Percentiles rank a stretch among this genome's conserved stretches.
These are phyloP conservation scores for Singerocomus inundabilis DNA, from an alignment of 1,284 basidiomycete species.

Conservation along the genomic window DNA sequence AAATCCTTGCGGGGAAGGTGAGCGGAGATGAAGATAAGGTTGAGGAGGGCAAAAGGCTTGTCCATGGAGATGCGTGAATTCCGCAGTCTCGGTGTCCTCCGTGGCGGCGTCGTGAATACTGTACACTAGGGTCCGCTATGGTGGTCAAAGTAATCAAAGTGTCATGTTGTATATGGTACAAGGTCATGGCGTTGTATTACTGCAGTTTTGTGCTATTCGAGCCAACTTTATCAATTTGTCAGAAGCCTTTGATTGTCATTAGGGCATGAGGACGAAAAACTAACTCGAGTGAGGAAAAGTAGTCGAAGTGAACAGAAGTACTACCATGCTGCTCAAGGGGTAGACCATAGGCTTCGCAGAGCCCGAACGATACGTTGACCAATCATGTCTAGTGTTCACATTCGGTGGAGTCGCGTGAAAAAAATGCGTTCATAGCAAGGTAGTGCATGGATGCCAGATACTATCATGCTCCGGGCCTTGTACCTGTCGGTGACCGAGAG, in stretches of 20 bases:
- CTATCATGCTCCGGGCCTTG: no score
- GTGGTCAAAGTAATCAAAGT: not conserved
- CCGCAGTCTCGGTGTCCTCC: not conserved
- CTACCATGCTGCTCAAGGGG: not conserved
- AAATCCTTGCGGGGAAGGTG: slow-evolving; percentile 43
- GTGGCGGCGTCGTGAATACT: not conserved
- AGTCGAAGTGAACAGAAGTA: not conserved
- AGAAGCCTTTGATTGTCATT: not conserved
- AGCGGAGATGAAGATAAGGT: slow-evolving; percentile 42
- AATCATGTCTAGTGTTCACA: no score
- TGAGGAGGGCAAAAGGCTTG: slow-evolving; percentile 38
- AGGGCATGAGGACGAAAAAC: not conserved
- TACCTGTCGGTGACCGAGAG: no score
- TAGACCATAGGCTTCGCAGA: not conserved
- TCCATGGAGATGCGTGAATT: slow-evolving; percentile 28
- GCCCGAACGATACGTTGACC: not conserved
- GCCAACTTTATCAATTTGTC: not conserved
- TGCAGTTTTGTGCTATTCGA: not conserved
- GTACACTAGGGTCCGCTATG: slow-evolving; percentile 4
- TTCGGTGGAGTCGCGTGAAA: not conserved
- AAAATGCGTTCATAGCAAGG: not conserved
- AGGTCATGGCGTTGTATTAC: slow-evolving; percentile 4
- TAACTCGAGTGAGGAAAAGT: not conserved
- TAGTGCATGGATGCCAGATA: not conserved
- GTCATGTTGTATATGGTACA: slow-evolving; percentile 8